Conservation (phyloP, 139 green algal genomes). For the Chlamydomonas eustigma region DNA sequence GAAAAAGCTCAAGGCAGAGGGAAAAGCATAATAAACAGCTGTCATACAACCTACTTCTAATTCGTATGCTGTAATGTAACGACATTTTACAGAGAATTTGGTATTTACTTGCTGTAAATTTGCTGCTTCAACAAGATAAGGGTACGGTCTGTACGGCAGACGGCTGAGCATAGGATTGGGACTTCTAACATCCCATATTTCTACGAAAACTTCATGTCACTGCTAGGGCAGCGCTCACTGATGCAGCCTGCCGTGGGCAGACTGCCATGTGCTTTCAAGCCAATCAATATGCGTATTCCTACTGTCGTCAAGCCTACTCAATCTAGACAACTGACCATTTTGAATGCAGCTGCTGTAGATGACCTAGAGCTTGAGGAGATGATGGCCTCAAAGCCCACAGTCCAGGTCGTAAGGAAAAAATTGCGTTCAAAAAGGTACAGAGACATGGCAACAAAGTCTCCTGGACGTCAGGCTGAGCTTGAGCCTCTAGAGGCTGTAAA, state of each 20-base stretch:
- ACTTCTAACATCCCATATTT: too few species aligned
- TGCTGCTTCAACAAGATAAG: background rate
- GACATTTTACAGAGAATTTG: background rate
- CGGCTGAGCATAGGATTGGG: background rate
- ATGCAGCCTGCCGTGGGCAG: background rate
- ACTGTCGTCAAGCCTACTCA: background rate
- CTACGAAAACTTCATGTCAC: too few species aligned
- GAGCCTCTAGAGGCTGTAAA: conserved; percentile 69
- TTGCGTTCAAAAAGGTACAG: conserved; percentile 31
- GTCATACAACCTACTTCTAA: background rate
- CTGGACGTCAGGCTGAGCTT: conserved; percentile 35
- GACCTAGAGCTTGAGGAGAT: background rate
- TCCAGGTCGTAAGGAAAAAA: background rate
- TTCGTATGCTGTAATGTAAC: background rate
- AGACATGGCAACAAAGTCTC: conserved; percentile 44
- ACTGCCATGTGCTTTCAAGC: background rate
- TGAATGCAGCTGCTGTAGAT: background rate
- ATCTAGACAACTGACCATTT: background rate
- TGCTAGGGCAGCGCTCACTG: background rate
- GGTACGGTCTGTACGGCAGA: background rate
- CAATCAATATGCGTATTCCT: background rate
- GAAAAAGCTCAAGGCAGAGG: background rate
- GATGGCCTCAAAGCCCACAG: background rate
- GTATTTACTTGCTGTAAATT: background rate
- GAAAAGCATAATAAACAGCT: background rate